phyloP scores from a whole-genome alignment of 345 rosid species.

The Syzygium jambos region DNA sequence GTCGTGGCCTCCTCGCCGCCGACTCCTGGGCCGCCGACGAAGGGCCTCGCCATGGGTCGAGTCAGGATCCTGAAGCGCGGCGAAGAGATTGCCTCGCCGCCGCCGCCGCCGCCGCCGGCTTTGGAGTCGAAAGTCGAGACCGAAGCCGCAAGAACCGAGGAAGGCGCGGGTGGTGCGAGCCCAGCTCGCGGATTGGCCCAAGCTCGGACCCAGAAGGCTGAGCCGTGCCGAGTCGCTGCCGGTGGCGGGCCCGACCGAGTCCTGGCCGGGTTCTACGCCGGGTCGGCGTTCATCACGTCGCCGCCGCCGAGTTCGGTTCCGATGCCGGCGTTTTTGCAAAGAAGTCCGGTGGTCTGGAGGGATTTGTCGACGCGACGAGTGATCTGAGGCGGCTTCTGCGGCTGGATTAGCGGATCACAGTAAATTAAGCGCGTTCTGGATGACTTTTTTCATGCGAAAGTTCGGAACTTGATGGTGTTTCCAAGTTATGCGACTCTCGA shows the following conservation, averaged over 20 bases:
- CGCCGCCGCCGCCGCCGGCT: neutral
- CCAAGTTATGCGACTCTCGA: neutral
- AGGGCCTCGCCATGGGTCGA: slow-evolving; percentile 25
- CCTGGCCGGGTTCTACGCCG: slow-evolving; percentile 49
- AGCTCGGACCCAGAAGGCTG: slow-evolving; percentile 11
- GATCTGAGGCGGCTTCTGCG: slow-evolving; percentile 46
- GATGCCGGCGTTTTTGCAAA: slow-evolving; percentile 61
- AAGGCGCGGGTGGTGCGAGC: neutral
- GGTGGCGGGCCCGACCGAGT: slow-evolving; percentile 7
- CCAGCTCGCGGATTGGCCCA: neutral
- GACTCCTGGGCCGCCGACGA: neutral
- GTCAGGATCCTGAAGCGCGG: slow-evolving; percentile 77
- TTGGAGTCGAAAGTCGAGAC: neutral
- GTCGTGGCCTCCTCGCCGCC: slow-evolving; percentile 12
- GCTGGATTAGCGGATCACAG: slow-evolving; percentile 18
- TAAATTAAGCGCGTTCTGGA: neutral
- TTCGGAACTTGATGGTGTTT: neutral
- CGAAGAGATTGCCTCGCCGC: slow-evolving; percentile 18
- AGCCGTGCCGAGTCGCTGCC: neutral
- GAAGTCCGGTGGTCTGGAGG: slow-evolving; percentile 10
- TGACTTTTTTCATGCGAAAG: neutral
- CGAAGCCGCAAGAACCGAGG: neutral
- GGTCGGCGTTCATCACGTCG: slow-evolving; percentile 60
- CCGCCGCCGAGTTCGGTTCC: slow-evolving; percentile 97
- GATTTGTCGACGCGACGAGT: slow-evolving; percentile 34